A percentile compares a stretch with the other conserved stretches of the same genome.
Conservation (phyloP, 208 protist genomes). For the Crithidia expoeki region DNA sequence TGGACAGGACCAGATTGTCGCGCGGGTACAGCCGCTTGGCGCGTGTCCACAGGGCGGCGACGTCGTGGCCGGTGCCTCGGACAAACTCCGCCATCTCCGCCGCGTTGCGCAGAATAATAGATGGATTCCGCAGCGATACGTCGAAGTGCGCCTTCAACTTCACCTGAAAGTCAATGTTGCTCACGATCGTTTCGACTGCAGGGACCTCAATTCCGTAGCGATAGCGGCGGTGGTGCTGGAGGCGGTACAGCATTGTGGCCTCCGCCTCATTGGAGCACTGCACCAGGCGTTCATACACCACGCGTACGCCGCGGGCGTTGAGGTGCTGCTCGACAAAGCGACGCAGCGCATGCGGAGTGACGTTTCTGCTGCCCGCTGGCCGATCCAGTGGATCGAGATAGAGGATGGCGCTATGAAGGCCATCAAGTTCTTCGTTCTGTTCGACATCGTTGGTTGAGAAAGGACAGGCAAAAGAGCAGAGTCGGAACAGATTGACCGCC, state of each 20-base stretch:
- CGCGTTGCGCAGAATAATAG: slow-evolving; percentile 29
- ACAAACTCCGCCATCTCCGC: slow-evolving; percentile 32
- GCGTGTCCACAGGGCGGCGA: slow-evolving; percentile 29
- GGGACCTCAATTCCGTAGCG: slow-evolving; percentile 51
- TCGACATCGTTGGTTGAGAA: background rate
- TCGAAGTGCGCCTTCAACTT: slow-evolving; percentile 30
- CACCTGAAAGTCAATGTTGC: slow-evolving; percentile 14
- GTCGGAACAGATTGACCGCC: slow-evolving; percentile 18
- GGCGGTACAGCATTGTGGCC: slow-evolving; percentile 32
- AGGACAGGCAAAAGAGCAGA: slow-evolving; percentile 12
- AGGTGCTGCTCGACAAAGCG: slow-evolving; percentile 31
- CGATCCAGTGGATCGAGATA: slow-evolving; percentile 27
- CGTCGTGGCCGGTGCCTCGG: slow-evolving; percentile 13
- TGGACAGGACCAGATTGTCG: slow-evolving; percentile 38
- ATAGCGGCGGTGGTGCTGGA: slow-evolving; percentile 48
- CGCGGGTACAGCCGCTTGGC: slow-evolving; percentile 14
- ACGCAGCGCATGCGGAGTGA: background rate
- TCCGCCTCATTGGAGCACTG: slow-evolving; percentile 29
- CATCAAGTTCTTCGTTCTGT: background rate
- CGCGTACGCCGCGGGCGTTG: slow-evolving; percentile 16
- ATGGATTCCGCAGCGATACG: slow-evolving; percentile 15
- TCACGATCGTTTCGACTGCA: slow-evolving; percentile 32
- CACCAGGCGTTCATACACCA: slow-evolving; percentile 27
- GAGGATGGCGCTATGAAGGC: slow-evolving; percentile 10
- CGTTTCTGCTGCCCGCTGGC: background rate